Evolutionary conservation across 2,329 filamentous ascomycete genomes (phyloP).

Genomic region (Coniochaeta hoffmannii): DNA sequence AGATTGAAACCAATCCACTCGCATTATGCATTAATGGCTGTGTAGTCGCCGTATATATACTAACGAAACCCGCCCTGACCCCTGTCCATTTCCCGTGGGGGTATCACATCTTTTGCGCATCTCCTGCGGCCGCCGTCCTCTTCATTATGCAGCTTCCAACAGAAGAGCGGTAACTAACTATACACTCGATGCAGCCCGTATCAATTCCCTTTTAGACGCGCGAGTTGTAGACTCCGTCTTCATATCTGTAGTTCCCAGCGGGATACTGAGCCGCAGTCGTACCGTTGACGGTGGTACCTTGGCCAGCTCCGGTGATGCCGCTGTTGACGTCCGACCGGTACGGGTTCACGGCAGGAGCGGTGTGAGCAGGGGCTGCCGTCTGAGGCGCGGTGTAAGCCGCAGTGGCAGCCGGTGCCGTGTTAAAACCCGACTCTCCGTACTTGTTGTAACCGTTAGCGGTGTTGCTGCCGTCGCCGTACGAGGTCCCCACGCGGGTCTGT

Average conservation of each 20-base stretch:
- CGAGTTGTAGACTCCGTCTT: slow-evolving; percentile 7
- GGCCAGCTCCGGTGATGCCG: not conserved
- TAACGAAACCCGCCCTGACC: not conserved
- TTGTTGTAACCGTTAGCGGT: slow-evolving; percentile 4
- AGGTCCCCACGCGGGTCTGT: slow-evolving; percentile 12
- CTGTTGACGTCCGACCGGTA: not conserved
- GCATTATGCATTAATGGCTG: not conserved
- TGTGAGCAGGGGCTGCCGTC: not conserved
- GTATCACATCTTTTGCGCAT: not conserved
- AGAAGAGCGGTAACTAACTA: not conserved
- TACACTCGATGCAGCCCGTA: not conserved
- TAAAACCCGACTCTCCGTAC: slow-evolving; percentile 6
- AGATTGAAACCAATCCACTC: not conserved
- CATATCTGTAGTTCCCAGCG: slow-evolving; percentile 5
- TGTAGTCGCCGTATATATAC: not conserved
- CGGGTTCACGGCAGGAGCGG: not conserved
- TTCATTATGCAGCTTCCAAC: not conserved
- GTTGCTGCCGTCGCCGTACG: not conserved
- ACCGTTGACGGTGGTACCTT: not conserved
- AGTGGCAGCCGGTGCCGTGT: not conserved
- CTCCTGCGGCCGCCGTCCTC: not conserved
- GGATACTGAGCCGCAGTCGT: slow-evolving; percentile 1
- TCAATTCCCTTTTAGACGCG: not conserved
- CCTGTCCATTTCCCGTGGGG: not conserved
- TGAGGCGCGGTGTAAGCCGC: not conserved